phyloP scores from a whole-genome alignment of 768 basidiomycete species.

The Baorangia bicolor region DNA sequence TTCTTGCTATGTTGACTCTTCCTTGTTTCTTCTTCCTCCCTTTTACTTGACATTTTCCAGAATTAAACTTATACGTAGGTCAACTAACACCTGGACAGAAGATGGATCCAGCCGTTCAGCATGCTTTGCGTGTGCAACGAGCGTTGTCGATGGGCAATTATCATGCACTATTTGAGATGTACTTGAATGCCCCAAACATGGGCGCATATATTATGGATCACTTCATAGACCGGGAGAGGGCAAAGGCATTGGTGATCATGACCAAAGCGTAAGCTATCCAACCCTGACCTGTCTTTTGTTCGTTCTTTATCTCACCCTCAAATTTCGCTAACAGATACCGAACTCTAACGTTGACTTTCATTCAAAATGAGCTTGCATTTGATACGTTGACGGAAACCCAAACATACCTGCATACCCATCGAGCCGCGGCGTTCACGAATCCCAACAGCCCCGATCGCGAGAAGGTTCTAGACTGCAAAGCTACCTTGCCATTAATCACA shows the following conservation, averaged over 20 bases:
- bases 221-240: conserved; percentile 89
- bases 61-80: conserved; percentile 95
- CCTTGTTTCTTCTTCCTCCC: neutral
- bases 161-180: conserved; percentile 85
- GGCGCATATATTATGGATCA: conserved; percentile 99
- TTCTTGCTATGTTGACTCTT: conserved; percentile 2
- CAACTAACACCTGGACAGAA: conserved; percentile 95
- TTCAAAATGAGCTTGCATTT: conserved; percentile 83
- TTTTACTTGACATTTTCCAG: conserved; percentile 39
- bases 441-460: conserved; percentile 59
- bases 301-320: conserved; percentile 1
- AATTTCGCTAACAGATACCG: conserved; percentile 60
- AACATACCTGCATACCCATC: conserved; percentile 69
- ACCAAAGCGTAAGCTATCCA: conserved; percentile 77
- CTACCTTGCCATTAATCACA: conserved; percentile 52
- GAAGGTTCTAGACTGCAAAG: conserved; percentile 72
- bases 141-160: conserved; percentile 93
- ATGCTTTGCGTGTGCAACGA: conserved; percentile 87
- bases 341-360: conserved; percentile 71
- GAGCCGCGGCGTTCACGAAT: conserved; percentile 64
- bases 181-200: conserved; percentile 88
- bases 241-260: conserved; percentile 84
- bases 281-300: neutral
- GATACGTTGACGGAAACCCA: conserved; percentile 61
- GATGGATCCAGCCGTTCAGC: conserved; percentile 71